Evolutionary conservation across 805 yeast genomes (phyloP), one percentile per base, ranked within the genome.

Genomic region (Hermanozyma aechmeae): DNA sequence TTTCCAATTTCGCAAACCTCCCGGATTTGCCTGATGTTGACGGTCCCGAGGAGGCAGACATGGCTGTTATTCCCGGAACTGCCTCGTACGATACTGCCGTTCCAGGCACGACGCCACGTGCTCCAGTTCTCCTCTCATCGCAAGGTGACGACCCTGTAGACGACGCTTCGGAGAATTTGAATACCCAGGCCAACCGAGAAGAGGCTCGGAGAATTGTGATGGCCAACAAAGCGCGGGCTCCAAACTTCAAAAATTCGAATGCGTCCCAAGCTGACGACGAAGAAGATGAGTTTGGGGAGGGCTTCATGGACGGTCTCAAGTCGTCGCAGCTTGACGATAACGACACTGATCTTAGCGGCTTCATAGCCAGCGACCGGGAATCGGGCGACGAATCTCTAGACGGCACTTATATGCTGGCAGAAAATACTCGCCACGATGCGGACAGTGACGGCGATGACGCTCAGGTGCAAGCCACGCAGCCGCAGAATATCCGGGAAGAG

Each of bases 181-280:
- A 28, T 22, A 31, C 24, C 27, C 27, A 25, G 4, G 27, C 35
- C 9, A 45, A 45, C 27, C 26, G 38, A 7, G 32, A 31, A 10
- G 51, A 45, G 27, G 51, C 48, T 1, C 42, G 51, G 12, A 36
- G 37, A 9, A n/a, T 45, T 2, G 23, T 43, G 10, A 24, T 28
- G 20, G 41, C 36, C 13, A 15, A 30, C 10, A 33, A 31, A 8
- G 25, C 25, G 13, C 5, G 33, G 13, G 11, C 32, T 27, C 13
- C 14, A 4, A 23, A 16, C 6, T 11, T 6, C 13, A 6, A 22
- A 12, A 7, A 7, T 6, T 19, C 15, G 9, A 21, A 17, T 5
- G 26, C 22, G 7, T 26, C 15, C 6, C 34, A 31, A 6, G 41
- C 28, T 12, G 41, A 33, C 13, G 46, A 34, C 17, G 27, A 28